Conservation (phyloP, 1,284 basidiomycete species). For the Peniophora sp. region DNA sequence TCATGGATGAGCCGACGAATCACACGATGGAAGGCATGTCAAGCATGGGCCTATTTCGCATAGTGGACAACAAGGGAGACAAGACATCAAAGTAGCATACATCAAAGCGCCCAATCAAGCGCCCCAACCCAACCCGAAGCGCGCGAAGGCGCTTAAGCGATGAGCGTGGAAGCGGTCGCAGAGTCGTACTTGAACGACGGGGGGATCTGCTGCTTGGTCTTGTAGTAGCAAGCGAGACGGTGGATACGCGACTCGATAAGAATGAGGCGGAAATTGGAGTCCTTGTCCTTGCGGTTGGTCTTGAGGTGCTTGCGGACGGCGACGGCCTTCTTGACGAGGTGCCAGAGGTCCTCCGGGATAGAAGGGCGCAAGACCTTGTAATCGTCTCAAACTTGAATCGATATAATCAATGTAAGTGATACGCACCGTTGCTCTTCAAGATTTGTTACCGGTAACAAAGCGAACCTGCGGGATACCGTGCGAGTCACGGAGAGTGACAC, state of each 20-base stretch:
- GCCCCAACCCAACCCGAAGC: too few relatives aligned
- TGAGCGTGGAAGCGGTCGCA: slow-evolving; percentile 81
- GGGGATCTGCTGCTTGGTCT: slow-evolving; percentile 94
- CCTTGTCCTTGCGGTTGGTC: slow-evolving; percentile 97
- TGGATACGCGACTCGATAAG: slow-evolving; percentile 99
- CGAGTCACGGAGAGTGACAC: slow-evolving; percentile 97
- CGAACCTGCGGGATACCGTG: slow-evolving; percentile 97
- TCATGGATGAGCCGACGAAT: too few relatives aligned
- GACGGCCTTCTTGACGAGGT: slow-evolving; percentile 99
- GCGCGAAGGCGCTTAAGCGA: slow-evolving; percentile 48
- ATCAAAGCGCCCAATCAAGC: too few relatives aligned
- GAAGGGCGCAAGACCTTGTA: slow-evolving; percentile 85
- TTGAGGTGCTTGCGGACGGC: slow-evolving; percentile 98
- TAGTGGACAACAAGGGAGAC: not conserved
- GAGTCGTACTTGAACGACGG: slow-evolving; percentile 98
- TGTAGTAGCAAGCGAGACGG: slow-evolving; percentile 94
- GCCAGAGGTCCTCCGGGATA: slow-evolving; percentile 99
- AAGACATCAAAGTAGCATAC: not conserved
- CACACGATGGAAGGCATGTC: not conserved
- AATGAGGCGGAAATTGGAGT: slow-evolving; percentile 97
- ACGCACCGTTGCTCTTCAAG: slow-evolving; percentile 90
- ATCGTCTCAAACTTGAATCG: too few relatives aligned
- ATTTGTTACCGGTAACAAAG: slow-evolving; percentile 99
- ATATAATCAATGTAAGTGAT: too few relatives aligned
- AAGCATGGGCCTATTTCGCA: slow-evolving; percentile 2